Percentiles rank a stretch among this genome's conserved stretches.
Evolutionary conservation across 371 early-diverging fungal species (phyloP).

Genomic region (Syncephalis plumigaleata): DNA sequence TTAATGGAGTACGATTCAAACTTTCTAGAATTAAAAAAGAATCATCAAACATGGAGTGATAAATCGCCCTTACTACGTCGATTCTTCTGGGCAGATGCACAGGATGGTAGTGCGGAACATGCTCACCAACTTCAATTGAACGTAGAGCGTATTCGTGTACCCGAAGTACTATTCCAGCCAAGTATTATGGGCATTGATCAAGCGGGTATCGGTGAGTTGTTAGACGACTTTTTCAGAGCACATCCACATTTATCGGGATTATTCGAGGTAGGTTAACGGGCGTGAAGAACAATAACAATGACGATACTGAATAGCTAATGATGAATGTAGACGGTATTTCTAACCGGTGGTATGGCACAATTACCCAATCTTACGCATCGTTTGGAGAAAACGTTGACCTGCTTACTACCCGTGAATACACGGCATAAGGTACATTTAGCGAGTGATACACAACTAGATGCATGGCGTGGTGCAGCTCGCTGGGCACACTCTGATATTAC

Average conservation of each 20-base stretch:
- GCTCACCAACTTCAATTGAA: conserved; percentile 73
- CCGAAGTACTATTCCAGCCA: conserved; percentile 79
- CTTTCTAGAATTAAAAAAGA: conserved; percentile 22
- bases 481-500: conserved; percentile 17
- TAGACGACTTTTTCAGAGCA: conserved; percentile 34
- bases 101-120: conserved; percentile 40
- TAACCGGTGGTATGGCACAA: conserved; percentile 62
- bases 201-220: conserved; percentile 61
- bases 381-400: conserved; percentile 30
- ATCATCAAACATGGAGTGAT: not conserved
- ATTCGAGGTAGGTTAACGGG: conserved; percentile 21
- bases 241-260: conserved; percentile 25
- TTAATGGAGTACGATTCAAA: conserved; percentile 53
- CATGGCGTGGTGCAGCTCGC: conserved; percentile 74
- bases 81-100: conserved; percentile 11
- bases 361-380: conserved; percentile 43
- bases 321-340: conserved; percentile 36
- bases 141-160: conserved; percentile 69
- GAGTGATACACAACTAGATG: conserved; percentile 51
- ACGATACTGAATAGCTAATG: conserved; percentile 2
- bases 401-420: conserved; percentile 42
- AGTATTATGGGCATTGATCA: conserved; percentile 73
- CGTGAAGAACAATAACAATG: no score
- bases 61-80: conserved; percentile 11
- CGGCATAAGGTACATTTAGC: conserved; percentile 39